A percentile compares a stretch with the other conserved stretches of the same genome.
phyloP scores from a whole-genome alignment of 345 rosid genomes.

The Salix koriyanagi region DNA sequence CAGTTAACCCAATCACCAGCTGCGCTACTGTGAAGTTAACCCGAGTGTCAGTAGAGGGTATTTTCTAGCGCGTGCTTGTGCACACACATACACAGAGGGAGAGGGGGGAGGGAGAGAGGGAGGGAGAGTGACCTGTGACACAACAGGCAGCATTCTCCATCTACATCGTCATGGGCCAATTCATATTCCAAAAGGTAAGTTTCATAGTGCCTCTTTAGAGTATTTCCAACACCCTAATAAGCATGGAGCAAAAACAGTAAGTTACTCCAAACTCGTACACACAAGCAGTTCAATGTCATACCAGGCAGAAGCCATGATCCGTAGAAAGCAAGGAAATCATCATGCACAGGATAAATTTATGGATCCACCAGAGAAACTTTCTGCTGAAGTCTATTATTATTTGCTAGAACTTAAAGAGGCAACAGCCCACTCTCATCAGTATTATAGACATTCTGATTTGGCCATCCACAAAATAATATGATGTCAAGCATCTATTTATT shows the following conservation, averaged over 20 bases:
- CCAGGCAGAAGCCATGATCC: background rate
- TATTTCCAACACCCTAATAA: slow-evolving; percentile 89
- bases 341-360: background rate
- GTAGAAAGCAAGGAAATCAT: background rate
- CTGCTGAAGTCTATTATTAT: background rate
- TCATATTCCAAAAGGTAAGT: slow-evolving; percentile 94
- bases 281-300: background rate
- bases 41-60: slow-evolving; percentile 16
- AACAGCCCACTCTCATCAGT: background rate
- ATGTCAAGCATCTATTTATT: background rate
- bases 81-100: background rate
- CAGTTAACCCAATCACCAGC: slow-evolving; percentile 99
- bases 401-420: background rate
- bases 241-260: background rate
- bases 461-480: background rate
- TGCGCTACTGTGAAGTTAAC: slow-evolving; percentile 72
- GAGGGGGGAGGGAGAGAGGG: background rate
- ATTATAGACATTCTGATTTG: background rate
- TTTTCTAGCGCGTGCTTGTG: too few relatives aligned
- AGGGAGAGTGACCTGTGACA: slow-evolving; percentile 68
- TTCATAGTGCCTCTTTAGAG: slow-evolving; percentile 90
- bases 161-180: slow-evolving; percentile 96
- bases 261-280: background rate
- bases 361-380: background rate
- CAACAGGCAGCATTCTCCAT: slow-evolving; percentile 94